Evolutionary conservation across 2,329 filamentous ascomycete genomes (phyloP), one percentile per base, ranked within the genome.

Genomic region (Fusarium udum): DNA sequence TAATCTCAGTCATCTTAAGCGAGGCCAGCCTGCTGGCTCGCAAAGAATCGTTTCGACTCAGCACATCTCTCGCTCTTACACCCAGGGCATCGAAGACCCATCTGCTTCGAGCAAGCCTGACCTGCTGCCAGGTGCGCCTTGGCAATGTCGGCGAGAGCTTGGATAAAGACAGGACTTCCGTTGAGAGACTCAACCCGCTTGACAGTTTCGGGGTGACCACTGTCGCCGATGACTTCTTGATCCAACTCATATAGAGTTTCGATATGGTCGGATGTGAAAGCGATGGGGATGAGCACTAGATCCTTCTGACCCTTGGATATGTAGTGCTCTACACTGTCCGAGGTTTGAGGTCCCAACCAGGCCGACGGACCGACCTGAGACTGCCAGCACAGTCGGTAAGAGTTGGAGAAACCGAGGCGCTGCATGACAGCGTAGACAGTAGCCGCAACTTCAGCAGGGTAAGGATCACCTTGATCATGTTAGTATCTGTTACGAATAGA

Each of bases 191-290:
- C 96, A 3, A 92, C 94, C 64, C 96, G 90, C 86, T 97, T 97
- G 72, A 99, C 91, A 0, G 91, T 92, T 37, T 95, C 94, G 1
- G 89, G 84, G 78, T 93, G 90, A 20, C 92, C 91, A 2, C 89
- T 94, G 82, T 97, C 95, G 65, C 94, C 93, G 79, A 99, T 98
- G 43, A 99, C 94, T 83, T 99, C 96, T 77, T 94, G 88, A 81
- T 99, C 96, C 59, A 99, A 86, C 82, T 99, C 96, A 81, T 92
- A 98, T 2, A 99, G 86, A 1, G 96, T 99, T 84, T 99, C 96
- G 75, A 99, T 99, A 80, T 99, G 96, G 79, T 99, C 96, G n/a
- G 94, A 97, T 1, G 96, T 99, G 81, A 99, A 99, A 11, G 96
- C 96, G 74, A 99, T 97, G 0, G 96, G 96, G 63, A 99, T 94